Evolutionary conservation across 1,284 basidiomycete species (phyloP), one percentile per base, ranked within the genome.

Genomic region (Ustilago loliicola): DNA sequence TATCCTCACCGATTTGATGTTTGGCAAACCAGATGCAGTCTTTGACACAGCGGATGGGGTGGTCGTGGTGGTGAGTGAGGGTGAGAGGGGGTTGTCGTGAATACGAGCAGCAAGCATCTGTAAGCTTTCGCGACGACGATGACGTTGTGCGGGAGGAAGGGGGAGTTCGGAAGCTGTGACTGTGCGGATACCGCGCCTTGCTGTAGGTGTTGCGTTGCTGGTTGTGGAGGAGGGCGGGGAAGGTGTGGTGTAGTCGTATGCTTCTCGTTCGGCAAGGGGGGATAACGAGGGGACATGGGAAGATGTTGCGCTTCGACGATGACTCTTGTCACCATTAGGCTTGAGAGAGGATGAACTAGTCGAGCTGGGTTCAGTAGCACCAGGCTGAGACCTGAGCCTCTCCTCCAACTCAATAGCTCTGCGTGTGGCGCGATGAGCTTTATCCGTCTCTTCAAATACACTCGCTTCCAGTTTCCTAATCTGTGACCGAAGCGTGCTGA

Each of bases 391-490:
- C 6, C 62, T 40, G 19, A 69, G 30, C 50, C 17, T 36, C 30
- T 80, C 79, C 62, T 83, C 80, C 32, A 83, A 38, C 56, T 83
- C 80, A 23, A 73, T 64, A 10, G 71, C 80, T 40, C 54, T 45
- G 7, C 68, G 23, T n/a, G 62, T 62, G 7, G 78, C 76, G 38
- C 68, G 64, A 65, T 80, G 79, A 17, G 75, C 72, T n/a, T 62
- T 59, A 11, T 82, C 80, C 34, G 66, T 71, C 64, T 80, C 79
- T 23, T 81, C 82, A 57, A 82, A 83, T 45, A 82, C 56, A 8
- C 58, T 47, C 30, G 73, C 71, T 53, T 83, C 82, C 42, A 83
- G 55, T 53, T 79, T 81, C 6, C 82, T 68, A 9, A 83, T 67
- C 60, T 80, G 72, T 27, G 73, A 76, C 15, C 82, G 54, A 48